Conservation (phyloP, 805 yeast species). For the Hanseniaspora clermontiae region DNA sequence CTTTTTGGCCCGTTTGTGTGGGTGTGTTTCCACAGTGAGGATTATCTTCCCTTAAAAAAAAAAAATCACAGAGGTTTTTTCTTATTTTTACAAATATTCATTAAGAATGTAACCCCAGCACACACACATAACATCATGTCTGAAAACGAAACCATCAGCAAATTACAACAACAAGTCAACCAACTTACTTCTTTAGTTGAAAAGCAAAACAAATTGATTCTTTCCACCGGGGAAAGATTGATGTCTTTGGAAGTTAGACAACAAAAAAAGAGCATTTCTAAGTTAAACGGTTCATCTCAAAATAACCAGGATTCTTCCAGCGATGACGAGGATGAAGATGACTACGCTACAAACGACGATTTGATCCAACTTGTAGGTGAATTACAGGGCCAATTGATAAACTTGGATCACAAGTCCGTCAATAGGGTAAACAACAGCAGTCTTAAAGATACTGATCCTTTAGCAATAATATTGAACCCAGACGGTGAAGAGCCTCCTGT, state of each 20-base stretch:
- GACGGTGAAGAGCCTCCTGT: constrained; percentile 59
- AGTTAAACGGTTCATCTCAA: constrained; percentile 12
- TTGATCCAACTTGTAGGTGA: constrained; percentile 78
- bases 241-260: constrained; percentile 51
- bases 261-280: constrained; percentile 31
- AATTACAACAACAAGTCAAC: constrained; percentile 34
- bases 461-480: constrained; percentile 65
- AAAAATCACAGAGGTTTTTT: too few relatives aligned
- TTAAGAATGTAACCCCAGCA: not conserved
- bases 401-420: constrained; percentile 62
- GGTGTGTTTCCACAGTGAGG: too few relatives aligned
- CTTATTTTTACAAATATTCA: too few relatives aligned
- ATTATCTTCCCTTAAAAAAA: too few relatives aligned
- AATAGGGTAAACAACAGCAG: constrained; percentile 58
- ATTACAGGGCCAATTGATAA: constrained; percentile 73
- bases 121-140: constrained; percentile 16
- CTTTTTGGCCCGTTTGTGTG: too few relatives aligned
- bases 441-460: constrained; percentile 28
- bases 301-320: constrained; percentile 54
- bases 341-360: constrained; percentile 70
- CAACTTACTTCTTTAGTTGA: constrained; percentile 42
- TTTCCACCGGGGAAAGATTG: constrained; percentile 70
- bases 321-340: constrained; percentile 60
- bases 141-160: constrained; percentile 12
- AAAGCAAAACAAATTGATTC: constrained; percentile 53